These are phyloP conservation scores for Diaporthe nobilis DNA, from an alignment of 2,329 filamentous ascomycete species.

Conservation along the genomic window DNA sequence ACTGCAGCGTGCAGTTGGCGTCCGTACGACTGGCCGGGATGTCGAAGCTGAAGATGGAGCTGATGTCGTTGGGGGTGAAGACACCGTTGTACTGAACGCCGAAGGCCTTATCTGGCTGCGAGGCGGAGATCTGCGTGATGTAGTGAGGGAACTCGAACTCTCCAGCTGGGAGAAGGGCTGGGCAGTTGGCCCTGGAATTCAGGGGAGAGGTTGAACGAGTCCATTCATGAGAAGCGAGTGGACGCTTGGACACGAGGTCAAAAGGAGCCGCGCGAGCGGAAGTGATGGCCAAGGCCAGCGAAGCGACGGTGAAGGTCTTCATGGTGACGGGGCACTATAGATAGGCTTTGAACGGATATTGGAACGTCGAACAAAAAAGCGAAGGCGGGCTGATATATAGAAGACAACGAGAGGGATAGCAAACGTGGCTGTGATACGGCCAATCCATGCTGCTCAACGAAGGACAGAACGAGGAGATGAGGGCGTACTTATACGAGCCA, in stretches of 20 bases:
- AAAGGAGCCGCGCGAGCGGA: slow-evolving; percentile 28
- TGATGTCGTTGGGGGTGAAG: slow-evolving; percentile 55
- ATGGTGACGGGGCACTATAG: neutral
- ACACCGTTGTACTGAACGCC: slow-evolving; percentile 56
- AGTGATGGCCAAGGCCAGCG: neutral
- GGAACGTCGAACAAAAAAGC: neutral
- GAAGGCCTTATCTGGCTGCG: slow-evolving; percentile 53
- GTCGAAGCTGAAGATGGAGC: slow-evolving; percentile 61
- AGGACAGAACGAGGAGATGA: neutral
- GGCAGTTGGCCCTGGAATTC: slow-evolving; percentile 46
- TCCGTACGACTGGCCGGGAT: slow-evolving; percentile 54
- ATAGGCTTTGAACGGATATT: neutral
- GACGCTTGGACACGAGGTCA: slow-evolving; percentile 48
- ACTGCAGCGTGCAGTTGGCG: slow-evolving; percentile 62
- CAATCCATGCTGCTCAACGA: slow-evolving; percentile 19
- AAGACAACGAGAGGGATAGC: neutral
- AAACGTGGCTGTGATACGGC: neutral
- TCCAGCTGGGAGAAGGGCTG: slow-evolving; percentile 47
- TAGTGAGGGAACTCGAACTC: slow-evolving; percentile 52
- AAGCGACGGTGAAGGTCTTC: neutral
- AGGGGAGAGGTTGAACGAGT: slow-evolving; percentile 30
- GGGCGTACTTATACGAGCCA: slow-evolving; percentile 14
- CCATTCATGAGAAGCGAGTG: slow-evolving; percentile 45
- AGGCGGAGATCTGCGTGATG: slow-evolving; percentile 50
- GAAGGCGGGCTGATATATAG: neutral